Evolutionary conservation across 495 filamentous ascomycete genomes (phyloP), one percentile per base, ranked within the genome.

Genomic region (Penicillium cosmopolitanum): DNA sequence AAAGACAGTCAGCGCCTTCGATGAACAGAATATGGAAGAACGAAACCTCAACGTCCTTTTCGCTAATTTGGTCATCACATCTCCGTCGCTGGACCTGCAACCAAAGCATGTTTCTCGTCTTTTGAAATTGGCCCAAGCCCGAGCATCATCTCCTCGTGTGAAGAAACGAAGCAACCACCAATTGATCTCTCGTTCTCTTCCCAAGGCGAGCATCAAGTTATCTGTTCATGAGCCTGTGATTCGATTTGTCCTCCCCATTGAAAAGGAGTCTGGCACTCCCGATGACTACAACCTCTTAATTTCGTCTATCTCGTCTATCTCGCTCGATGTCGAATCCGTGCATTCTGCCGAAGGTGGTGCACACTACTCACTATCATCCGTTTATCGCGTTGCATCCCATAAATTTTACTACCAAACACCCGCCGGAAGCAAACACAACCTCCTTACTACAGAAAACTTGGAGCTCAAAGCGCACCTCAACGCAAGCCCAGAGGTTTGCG

Each of bases 31-130:
- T 61, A 86, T 88, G 2, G 88, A 89, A 65, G 92, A 98, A 66
- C 85, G 93, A 43, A 99, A 99, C 65, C 89, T 91, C 15, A 99
- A 99, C 69, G 92, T 99, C 34, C 81, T 99, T 0, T 97, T 96
- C 66, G 94, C 93, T 11, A 98, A 98, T 65, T 84, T 96, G 8
- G 95, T 99, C 50, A 82, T 97, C 51, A 99, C 95, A 6, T 99
- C 95, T 15, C 95, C 95, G 6, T 96, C 96, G 1, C 77, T 98
- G 42, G 95, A 99, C 71, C 77, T 99, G n/a, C 91, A 96, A 73
- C 94, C 96, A 5, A 89, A 90, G 54, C 94, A 97, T 77, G 80
- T 97, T 38, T 94, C 95, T 6, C 82, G 96, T 23, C 74, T 97
- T 15, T 70, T 96, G 43, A 88, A 90, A n/a, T 74, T 98, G 56